Conservation (phyloP, 73 alveolate species). For the Uronychia setigera region DNA sequence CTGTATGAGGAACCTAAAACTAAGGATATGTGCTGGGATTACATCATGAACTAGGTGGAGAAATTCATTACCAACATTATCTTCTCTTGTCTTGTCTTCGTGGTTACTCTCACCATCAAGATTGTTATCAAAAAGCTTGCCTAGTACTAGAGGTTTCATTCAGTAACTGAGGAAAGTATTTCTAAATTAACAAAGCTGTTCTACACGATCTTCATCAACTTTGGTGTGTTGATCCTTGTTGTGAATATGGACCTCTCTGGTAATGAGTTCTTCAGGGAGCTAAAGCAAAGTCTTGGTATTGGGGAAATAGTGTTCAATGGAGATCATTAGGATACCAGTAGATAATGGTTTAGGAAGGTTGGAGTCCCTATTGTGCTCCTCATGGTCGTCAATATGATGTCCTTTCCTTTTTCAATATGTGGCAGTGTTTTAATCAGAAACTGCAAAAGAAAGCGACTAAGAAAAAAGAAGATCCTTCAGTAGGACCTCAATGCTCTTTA, state of each 20-base stretch:
- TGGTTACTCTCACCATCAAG: constrained; percentile 8
- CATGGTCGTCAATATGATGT: not conserved
- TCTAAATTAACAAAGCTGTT: constrained; percentile 18
- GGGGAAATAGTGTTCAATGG: constrained; percentile 34
- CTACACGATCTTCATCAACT: constrained; percentile 13
- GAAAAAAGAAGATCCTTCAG: not conserved
- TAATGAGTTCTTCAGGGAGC: not conserved
- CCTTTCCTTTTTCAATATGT: not conserved
- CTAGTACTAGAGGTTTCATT: constrained; percentile 4
- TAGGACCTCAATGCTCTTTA: constrained; percentile 4
- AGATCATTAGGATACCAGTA: constrained; percentile 11
- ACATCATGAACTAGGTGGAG: not conserved
- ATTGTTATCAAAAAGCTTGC: not conserved
- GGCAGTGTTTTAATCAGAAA: not conserved
- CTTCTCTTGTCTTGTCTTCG: constrained; percentile 2
- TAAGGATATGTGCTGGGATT: constrained; percentile 3
- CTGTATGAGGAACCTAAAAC: not conserved
- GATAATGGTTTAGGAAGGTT: constrained; percentile 18
- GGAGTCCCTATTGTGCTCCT: constrained; percentile 8
- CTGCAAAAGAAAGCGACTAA: not conserved
- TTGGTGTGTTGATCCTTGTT: constrained; percentile 15
- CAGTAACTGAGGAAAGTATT: not conserved
- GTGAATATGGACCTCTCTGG: constrained; percentile 24
- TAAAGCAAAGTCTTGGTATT: constrained; percentile 12
- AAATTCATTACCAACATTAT: not conserved